Conservation (phyloP, 2,329 filamentous ascomycete genomes). For the Coleophoma crateriformis region DNA sequence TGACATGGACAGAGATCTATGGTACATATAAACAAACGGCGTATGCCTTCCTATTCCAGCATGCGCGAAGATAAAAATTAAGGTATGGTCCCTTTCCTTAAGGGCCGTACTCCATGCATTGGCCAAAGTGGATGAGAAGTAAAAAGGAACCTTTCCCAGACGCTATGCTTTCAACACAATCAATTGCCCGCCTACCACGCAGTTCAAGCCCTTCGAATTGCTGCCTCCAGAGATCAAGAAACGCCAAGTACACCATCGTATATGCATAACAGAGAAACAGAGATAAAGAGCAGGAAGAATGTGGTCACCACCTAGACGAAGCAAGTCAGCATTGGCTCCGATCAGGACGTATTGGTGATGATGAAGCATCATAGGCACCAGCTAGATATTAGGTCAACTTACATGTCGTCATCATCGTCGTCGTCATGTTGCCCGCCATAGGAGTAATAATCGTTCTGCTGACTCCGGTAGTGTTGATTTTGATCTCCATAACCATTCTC, state of each 20-base stretch:
- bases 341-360: too few species aligned
- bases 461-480: constrained; percentile 17
- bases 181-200: constrained; percentile 7
- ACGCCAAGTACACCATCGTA: constrained; percentile 25
- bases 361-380: too few species aligned
- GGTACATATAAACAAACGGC: constrained; percentile 22
- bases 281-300: neutral
- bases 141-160: constrained; percentile 12
- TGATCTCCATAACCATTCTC: constrained; percentile 25
- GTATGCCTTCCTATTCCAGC: constrained; percentile 4
- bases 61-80: constrained; percentile 16
- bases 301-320: constrained; percentile 15
- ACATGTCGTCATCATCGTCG: constrained; percentile 25
- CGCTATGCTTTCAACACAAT: constrained; percentile 26
- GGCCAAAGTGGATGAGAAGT: constrained; percentile 5
- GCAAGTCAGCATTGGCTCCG: too few species aligned
- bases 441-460: constrained; percentile 23
- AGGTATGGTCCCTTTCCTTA: constrained; percentile 6
- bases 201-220: constrained; percentile 1
- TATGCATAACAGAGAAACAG: constrained; percentile 20
- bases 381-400: too few species aligned
- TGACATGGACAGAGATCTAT: constrained; percentile 10
- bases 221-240: constrained; percentile 13
- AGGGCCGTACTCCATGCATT: constrained; percentile 11
- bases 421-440: constrained; percentile 18